These are phyloP conservation scores for Ceratobasidium sp. DNA, from an alignment of 1,284 basidiomycete genomes.

Conservation along the genomic window DNA sequence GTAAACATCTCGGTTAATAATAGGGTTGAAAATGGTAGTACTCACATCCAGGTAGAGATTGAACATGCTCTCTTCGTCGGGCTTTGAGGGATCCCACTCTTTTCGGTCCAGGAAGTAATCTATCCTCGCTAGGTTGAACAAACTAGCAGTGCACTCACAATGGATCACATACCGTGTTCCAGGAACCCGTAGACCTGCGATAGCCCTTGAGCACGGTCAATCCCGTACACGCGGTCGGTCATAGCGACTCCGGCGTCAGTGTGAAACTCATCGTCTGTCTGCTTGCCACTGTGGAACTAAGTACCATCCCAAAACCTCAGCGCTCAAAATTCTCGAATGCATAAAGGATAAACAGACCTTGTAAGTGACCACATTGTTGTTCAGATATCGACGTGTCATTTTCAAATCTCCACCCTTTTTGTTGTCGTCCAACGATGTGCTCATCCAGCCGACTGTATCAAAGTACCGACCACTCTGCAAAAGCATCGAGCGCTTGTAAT, in stretches of 20 bases:
- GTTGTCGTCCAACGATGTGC: slow-evolving; percentile 9
- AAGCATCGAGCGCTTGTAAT: slow-evolving; percentile 19
- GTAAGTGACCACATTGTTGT: slow-evolving; percentile 18
- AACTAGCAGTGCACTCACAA: not conserved
- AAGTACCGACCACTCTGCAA: slow-evolving; percentile 35
- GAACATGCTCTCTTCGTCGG: slow-evolving; percentile 9
- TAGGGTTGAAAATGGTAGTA: not conserved
- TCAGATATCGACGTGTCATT: slow-evolving; percentile 12
- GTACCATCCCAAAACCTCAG: not conserved
- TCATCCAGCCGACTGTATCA: slow-evolving; percentile 38
- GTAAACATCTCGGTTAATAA: not conserved
- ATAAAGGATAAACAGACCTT: not conserved
- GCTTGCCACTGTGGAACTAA: slow-evolving; percentile 10
- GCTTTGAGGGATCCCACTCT: slow-evolving; percentile 4
- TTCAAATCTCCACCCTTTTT: not conserved
- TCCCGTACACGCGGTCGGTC: not conserved
- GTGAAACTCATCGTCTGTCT: not conserved
- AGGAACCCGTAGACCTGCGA: slow-evolving; percentile 11
- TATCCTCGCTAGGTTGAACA: not conserved
- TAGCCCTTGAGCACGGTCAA: slow-evolving; percentile 1
- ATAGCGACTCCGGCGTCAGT: not conserved
- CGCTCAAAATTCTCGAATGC: not conserved
- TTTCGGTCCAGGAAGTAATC: slow-evolving; percentile 34
- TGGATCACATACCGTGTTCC: not conserved
- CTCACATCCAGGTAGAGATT: slow-evolving; percentile 26